Evolutionary conservation across 2,329 filamentous ascomycete genomes (phyloP), one percentile per base, ranked within the genome.

Genomic region (Trichoderma atroviride): DNA sequence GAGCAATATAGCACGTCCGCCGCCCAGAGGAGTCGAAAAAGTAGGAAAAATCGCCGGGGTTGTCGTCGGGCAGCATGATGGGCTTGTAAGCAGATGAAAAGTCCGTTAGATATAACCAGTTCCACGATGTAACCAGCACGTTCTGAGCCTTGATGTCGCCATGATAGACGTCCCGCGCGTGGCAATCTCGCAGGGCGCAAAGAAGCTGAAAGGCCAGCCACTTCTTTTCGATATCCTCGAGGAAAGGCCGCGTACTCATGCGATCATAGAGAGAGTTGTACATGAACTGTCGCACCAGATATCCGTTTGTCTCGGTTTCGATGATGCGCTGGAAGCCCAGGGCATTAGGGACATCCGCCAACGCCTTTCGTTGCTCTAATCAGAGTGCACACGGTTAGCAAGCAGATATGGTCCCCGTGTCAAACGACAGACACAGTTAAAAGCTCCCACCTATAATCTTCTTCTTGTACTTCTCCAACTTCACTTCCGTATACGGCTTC

Each of bases 91-190:
- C 91, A 0, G 95, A 94, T 4, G 95, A 97, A 79, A 98, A 99
- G 79, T 99, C 96, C n/a, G 94, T 91, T 47, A 99, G 86, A 78
- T 98, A 99, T 2, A 99, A 86, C 96, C 96, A 99, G 82, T 98
- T 97, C 96, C 96, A 99, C 7, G 96, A 98, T 0, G 96, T 99
- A 62, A 99, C 95, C 59, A 99, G 84, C 43, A 97, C 89, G 76
- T 99, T 99, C 80, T 99, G 95, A 1, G 95, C 96, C 84, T 99
- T 99, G 83, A 99, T 98, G 77, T 99, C 96, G 69, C 96, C 96
- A 78, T 99, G 96, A 78, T 94, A 98, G 63, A 99, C 86, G 75
- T 96, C 92, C 58, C 91, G 87, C 33, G 91, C 86, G 79, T 99
- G 96, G 75, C 93, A 97, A 80, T 99, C 96, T 69, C 94, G 90